A percentile compares a stretch with the other conserved stretches of the same genome.
Conservation (phyloP, 148 eudicot genomes). For the Agrostemma githago region DNA sequence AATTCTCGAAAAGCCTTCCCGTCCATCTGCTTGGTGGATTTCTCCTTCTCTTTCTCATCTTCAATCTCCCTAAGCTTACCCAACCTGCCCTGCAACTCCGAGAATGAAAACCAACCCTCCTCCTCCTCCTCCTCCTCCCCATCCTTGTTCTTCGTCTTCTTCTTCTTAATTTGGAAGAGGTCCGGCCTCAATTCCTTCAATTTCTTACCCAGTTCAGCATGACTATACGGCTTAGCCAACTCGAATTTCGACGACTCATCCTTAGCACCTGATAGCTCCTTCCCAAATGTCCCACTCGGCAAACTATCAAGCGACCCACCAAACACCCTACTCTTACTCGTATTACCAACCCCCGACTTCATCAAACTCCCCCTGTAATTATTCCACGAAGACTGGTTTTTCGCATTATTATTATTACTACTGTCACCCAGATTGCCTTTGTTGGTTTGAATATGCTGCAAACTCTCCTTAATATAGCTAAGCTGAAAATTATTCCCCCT, state of each 20-base stretch:
- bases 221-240: slow-evolving; percentile 26
- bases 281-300: slow-evolving; percentile 24
- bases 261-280: slow-evolving; percentile 24
- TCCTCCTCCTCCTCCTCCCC: slow-evolving; percentile 12
- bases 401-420: background rate
- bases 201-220: slow-evolving; percentile 49
- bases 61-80: slow-evolving; percentile 47
- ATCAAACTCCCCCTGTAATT: slow-evolving; percentile 3
- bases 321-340: background rate
- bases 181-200: slow-evolving; percentile 60
- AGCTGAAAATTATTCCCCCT: background rate
- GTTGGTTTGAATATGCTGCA: slow-evolving; percentile 15
- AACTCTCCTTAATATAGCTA: slow-evolving; percentile 34
- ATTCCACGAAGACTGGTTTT: slow-evolving; percentile 13
- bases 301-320: slow-evolving; percentile 29
- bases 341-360: background rate
- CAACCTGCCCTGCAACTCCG: slow-evolving; percentile 61
- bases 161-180: no score
- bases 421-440: background rate
- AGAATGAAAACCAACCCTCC: slow-evolving; percentile 45
- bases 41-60: slow-evolving; percentile 28
- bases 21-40: background rate
- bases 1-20: slow-evolving; percentile 1
- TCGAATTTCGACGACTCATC: slow-evolving; percentile 16
- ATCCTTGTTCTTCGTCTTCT: slow-evolving; percentile 6